Base-by-base conservation (phyloP, 2,329 filamentous ascomycete species). In the Ceratocystis ficicola region DNA sequence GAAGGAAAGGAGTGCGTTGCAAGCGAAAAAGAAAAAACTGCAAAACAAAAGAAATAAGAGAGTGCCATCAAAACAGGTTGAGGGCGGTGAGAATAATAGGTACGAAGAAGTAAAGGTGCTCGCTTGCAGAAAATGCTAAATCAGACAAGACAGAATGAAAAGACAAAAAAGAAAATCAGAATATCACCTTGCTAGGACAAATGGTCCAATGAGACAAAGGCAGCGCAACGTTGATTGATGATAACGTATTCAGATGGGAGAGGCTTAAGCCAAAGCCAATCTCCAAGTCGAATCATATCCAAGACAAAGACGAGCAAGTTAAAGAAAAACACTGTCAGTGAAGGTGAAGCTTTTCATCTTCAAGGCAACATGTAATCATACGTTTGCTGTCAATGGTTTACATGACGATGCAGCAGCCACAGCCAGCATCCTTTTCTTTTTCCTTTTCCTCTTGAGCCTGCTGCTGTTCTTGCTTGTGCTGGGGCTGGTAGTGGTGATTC, bases 321-420 rank as follows among this genome's bases (percentile, higher is more conserved):
- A 5, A 67, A 22, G 20, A 55, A 48, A 36, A 32, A 7, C 59
- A 50, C 59, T 46, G 41, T 22, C 50, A 64, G 41, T 25, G 41
- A 22, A 28, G 22, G 22, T 30, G 5, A 4, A 64, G 44, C 22
- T 41, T 41, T 41, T 3, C 1, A 41, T 15, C 8, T 28, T 25
- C 10, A 8, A 5, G 20, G 20, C 48, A 52, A 5, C 5, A 52
- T 52, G 25, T 28, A 52, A 25, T 3, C 22, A 52, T 15, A 8
- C 22, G 5, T 15, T 17, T 30, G 2, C 2, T 17, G 36, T 15
- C 10, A 41, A 15, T 41, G 25, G 44, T 25, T 61, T 73, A 81
- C 80, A 81, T 81, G 68, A 81, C 74, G 62, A 79, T 73, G 69
- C 80, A 81, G 73, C 80, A 81, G 60, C 77, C 78, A 69, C 79